Evolutionary conservation across 345 rosid genomes (phyloP).

Genomic region (Rubroshorea leprosula): DNA sequence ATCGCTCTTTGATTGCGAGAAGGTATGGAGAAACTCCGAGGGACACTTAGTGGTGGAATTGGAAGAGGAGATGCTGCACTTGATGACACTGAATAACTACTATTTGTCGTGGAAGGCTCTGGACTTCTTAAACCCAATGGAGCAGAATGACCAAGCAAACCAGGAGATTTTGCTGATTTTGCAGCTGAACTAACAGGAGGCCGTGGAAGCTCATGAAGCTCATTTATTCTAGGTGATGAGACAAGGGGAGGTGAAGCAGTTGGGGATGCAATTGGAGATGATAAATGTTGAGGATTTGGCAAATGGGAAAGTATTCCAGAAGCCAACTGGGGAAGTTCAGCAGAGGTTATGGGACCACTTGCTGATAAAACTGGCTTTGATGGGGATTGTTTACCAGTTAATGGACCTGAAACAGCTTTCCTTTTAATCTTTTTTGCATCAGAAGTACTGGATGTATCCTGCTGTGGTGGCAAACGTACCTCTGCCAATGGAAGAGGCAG

Average conservation of each 20-base stretch:
- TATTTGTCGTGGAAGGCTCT: constrained; percentile 41
- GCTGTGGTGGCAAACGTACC: constrained; percentile 32
- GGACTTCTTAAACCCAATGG: constrained; percentile 62
- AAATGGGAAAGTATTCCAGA: constrained; percentile 41
- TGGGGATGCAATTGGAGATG: constrained; percentile 75
- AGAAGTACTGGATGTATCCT: constrained; percentile 22
- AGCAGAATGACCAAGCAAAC: constrained; percentile 72
- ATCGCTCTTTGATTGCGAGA: constrained; percentile 72
- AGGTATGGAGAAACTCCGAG: constrained; percentile 85
- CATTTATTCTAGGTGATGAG: constrained; percentile 73
- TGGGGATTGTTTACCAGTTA: constrained; percentile 43
- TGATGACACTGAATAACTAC: constrained; percentile 28
- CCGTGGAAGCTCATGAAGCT: constrained; percentile 94
- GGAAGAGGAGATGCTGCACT: constrained; percentile 77
- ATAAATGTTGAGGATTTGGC: constrained; percentile 40
- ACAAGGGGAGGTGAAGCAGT: constrained; percentile 75
- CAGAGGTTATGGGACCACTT: constrained; percentile 36
- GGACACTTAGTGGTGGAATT: constrained; percentile 53
- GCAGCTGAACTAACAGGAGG: constrained; percentile 57
- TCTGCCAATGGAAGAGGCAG: constrained; percentile 62
- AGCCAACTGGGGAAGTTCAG: constrained; percentile 38
- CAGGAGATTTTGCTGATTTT: constrained; percentile 50
- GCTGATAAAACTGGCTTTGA: constrained; percentile 43
- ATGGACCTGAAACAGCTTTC: constrained; percentile 74
- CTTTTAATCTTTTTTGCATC: constrained; percentile 46